Evolutionary conservation across 1,284 basidiomycete genomes (phyloP), one percentile per base, ranked within the genome.

Genomic region (Sparassis latifolia): DNA sequence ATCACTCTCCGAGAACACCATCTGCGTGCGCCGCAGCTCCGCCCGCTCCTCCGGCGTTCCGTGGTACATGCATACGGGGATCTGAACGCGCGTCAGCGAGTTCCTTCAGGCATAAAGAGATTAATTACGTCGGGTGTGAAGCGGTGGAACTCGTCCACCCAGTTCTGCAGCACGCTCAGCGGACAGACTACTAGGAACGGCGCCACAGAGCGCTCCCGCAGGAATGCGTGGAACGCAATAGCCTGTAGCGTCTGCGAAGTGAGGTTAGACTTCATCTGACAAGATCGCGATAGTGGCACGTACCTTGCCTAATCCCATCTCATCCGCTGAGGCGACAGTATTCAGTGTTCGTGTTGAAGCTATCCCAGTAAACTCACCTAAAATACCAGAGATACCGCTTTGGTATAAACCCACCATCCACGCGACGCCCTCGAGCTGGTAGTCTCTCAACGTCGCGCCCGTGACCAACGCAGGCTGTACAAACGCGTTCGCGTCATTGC

Each of bases 331-430:
- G 20, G 20, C 20, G 20, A 20, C 20, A 20, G 20, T 20, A 20
- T 20, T 20, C 20, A 20, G 45, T 38, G 47, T 2, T 28, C 9
- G 9, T 45, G 38, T 42, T 20, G 20, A 20, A 20, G 20, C 20
- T 20, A 20, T 20, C 20, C 20, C 20, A 20, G 20, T 20, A 20
- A 20, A 71, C 81, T 35, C 59, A 85, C 84, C 92, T 33, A 98
- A 68, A 52, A 97, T 97, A 2, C 96, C 95, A 38, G 93, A 95
- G 47, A 97, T 85, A 2, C 96, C 94, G 60, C 96, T 97, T 69
- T 92, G 85, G 67, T 94, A 92, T 7, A 99, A 71, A 33, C 85
- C 86, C 3, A 90, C 86, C 86, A 99, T 92, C 96, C 96, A 99
- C 56, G 96, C 90, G 10, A 98, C 80, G 3, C 96, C 96, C 47